Evolutionary conservation across 2,329 filamentous ascomycete genomes (phyloP).

Genomic region (Xylaria arbuscula): DNA sequence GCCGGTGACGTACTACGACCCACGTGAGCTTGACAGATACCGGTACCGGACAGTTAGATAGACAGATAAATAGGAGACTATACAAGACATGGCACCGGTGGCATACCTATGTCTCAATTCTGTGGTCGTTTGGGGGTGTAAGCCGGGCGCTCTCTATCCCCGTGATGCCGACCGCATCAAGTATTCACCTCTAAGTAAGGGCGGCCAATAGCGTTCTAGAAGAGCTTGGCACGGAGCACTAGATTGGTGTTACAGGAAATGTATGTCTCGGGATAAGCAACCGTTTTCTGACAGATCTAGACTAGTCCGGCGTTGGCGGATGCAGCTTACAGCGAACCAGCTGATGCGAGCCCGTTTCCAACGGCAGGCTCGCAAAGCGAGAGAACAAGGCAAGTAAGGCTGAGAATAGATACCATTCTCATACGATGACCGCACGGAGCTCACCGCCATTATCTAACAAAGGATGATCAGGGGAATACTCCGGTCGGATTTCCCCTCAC

Average conservation of each 20-base stretch:
- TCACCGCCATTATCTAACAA: background rate
- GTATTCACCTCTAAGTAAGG: background rate
- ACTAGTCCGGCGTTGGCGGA: conserved; percentile 13
- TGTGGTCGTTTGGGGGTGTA: conserved; percentile 24
- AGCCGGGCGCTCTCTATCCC: conserved; percentile 3
- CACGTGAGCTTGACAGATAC: conserved; percentile 27
- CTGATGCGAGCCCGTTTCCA: background rate
- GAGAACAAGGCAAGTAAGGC: background rate
- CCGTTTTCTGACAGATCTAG: conserved; percentile 26
- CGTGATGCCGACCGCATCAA: background rate
- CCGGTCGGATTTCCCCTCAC: background rate
- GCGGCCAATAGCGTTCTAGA: background rate
- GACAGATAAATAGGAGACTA: background rate
- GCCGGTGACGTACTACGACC: conserved; percentile 12
- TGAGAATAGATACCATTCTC: background rate
- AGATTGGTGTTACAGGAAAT: conserved; percentile 26
- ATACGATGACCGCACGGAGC: conserved; percentile 1
- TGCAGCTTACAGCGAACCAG: conserved; percentile 2
- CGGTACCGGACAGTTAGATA: conserved; percentile 14
- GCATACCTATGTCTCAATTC: conserved; percentile 13
- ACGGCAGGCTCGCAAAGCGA: background rate
- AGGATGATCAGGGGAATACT: background rate
- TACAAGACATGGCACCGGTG: background rate
- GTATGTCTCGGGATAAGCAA: conserved; percentile 33
- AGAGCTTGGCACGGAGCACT: conserved; percentile 7